A percentile compares a stretch with the other conserved stretches of the same genome.
Evolutionary conservation across 306 rosid species (phyloP).

Genomic region (Senna tora): DNA sequence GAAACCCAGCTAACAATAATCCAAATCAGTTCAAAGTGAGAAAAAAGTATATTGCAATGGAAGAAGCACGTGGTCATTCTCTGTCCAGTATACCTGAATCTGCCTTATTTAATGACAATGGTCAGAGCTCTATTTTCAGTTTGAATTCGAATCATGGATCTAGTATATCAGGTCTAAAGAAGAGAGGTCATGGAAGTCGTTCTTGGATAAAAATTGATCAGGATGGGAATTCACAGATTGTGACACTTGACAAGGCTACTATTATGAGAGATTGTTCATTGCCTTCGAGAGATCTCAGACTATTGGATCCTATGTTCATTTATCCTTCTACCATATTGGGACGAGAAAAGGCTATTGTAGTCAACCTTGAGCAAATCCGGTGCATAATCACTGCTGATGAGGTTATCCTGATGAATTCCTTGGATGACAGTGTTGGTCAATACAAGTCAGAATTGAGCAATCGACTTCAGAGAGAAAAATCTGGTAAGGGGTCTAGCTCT

Average conservation of each 20-base stretch:
- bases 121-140: constrained; percentile 37
- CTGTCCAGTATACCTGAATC: constrained; percentile 42
- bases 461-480: constrained; percentile 71
- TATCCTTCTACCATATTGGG: constrained; percentile 87
- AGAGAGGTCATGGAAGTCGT: constrained; percentile 89
- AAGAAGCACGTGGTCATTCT: constrained; percentile 43
- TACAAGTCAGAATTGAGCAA: constrained; percentile 73
- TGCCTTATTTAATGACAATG: constrained; percentile 30
- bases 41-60: constrained; percentile 51
- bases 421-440: constrained; percentile 76
- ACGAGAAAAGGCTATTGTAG: constrained; percentile 91
- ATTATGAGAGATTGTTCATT: constrained; percentile 88
- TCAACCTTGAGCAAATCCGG: constrained; percentile 92
- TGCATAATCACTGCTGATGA: constrained; percentile 93
- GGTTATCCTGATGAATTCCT: constrained; percentile 84
- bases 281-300: constrained; percentile 92
- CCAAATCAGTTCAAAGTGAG: constrained; percentile 32
- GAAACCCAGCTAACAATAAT: constrained; percentile 15
- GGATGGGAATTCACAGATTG: constrained; percentile 58
- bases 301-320: constrained; percentile 91
- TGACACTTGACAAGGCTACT: constrained; percentile 90
- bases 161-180: constrained; percentile 61
- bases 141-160: constrained; percentile 44
- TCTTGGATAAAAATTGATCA: constrained; percentile 89
- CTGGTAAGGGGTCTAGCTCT: constrained; percentile 52